Evolutionary conservation across 805 yeast genomes (phyloP).

Genomic region (Monosporozyma aerobia): DNA sequence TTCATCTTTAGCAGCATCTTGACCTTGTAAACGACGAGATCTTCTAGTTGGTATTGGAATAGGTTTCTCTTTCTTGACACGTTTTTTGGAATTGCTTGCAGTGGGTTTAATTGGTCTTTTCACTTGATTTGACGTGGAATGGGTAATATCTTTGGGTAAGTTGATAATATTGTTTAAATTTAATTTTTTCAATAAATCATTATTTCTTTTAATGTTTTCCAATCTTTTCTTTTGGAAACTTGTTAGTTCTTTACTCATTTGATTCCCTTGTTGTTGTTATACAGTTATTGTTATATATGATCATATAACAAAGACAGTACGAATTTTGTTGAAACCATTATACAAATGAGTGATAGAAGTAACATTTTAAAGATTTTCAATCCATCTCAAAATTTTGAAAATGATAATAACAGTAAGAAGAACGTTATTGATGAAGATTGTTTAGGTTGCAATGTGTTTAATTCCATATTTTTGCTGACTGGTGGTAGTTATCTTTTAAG

Average conservation of each 20-base stretch:
- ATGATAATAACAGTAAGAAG: constrained; percentile 1
- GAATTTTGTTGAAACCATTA: no score
- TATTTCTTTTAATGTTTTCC: constrained; percentile 77
- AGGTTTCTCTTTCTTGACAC: constrained; percentile 4
- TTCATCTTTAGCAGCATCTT: constrained; percentile 33
- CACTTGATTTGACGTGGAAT: constrained; percentile 16
- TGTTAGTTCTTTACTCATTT: constrained; percentile 28
- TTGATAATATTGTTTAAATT: constrained; percentile 43
- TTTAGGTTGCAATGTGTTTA: constrained; percentile 59
- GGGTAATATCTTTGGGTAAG: background rate
- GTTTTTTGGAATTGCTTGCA: constrained; percentile 14
- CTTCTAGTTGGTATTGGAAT: constrained; percentile 50
- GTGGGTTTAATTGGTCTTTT: constrained; percentile 17
- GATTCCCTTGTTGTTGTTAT: background rate
- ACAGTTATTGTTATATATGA: background rate
- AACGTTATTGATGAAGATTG: constrained; percentile 35
- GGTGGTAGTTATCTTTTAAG: constrained; percentile 57
- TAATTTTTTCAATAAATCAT: constrained; percentile 60
- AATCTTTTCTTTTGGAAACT: constrained; percentile 65
- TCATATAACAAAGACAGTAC: background rate
- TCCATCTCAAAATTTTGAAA: constrained; percentile 37
- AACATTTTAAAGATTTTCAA: constrained; percentile 44
- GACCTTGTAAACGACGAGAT: constrained; percentile 73
- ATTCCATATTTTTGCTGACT: constrained; percentile 45
- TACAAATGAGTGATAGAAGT: constrained; percentile 17